A percentile compares a stretch with the other conserved stretches of the same genome.
phyloP scores from a whole-genome alignment of 345 rosid species.

The Camelina neglecta region DNA sequence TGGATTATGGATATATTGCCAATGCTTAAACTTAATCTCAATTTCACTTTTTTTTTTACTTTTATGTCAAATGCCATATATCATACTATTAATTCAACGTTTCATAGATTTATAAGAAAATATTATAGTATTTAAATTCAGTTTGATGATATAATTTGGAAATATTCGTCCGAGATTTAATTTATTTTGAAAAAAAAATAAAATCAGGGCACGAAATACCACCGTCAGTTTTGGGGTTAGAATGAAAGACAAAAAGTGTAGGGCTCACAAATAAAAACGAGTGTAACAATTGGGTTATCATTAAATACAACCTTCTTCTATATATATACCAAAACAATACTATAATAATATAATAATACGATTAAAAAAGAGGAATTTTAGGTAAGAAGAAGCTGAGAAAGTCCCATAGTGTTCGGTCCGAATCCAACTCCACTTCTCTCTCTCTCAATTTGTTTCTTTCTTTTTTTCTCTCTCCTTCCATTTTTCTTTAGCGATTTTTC shows the following conservation, averaged over 20 bases:
- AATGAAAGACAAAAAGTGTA: constrained; percentile 6
- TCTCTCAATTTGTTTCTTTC: constrained; percentile 22
- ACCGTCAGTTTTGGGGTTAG: constrained; percentile 25
- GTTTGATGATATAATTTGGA: neutral
- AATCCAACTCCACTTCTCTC: constrained; percentile 34
- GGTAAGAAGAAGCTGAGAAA: constrained; percentile 37
- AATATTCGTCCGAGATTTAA: neutral
- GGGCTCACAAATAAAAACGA: constrained; percentile 31
- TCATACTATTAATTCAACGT: too few species aligned
- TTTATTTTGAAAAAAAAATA: neutral
- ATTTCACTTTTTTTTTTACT: too few species aligned
- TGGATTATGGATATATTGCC: too few species aligned
- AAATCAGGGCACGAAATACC: neutral
- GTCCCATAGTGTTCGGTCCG: constrained; percentile 41
- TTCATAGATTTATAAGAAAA: too few species aligned
- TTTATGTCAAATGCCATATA: too few species aligned
- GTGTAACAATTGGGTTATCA: constrained; percentile 31
- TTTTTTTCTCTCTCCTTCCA: neutral
- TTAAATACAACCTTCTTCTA: constrained; percentile 7
- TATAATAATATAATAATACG: neutral
- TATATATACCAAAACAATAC: neutral
- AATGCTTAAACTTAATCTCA: too few species aligned
- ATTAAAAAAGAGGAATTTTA: constrained; percentile 20
- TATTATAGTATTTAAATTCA: neutral
- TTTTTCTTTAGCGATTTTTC: constrained; percentile 8